Conservation (phyloP, 257 asterid genomes). For the Penstemon davidsonii region DNA sequence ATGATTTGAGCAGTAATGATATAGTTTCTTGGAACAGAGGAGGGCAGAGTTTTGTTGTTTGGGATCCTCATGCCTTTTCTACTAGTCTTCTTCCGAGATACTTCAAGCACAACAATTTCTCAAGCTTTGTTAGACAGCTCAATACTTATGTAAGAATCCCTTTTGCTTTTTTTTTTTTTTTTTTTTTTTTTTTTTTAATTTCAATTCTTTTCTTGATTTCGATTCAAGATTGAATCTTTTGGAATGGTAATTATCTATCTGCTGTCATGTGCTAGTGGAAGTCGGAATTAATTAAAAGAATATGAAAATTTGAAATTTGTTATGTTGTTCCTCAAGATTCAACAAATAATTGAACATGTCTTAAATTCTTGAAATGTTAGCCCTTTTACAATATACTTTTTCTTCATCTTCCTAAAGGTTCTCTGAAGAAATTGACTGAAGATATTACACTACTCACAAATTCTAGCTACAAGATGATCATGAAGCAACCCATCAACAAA, state of each 20-base stretch:
- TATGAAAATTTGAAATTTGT: too few relatives aligned
- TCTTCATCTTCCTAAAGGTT: constrained; percentile 48
- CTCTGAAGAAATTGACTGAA: constrained; percentile 28
- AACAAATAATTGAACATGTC: too few relatives aligned
- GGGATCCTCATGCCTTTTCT: constrained; percentile 80
- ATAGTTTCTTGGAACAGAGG: constrained; percentile 81
- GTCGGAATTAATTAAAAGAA: too few relatives aligned
- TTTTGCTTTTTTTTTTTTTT: too few relatives aligned
- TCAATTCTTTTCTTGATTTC: not conserved
- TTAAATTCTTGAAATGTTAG: constrained; percentile 10
- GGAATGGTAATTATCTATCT: too few relatives aligned
- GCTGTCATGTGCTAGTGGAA: too few relatives aligned
- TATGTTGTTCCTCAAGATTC: too few relatives aligned
- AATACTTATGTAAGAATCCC: constrained; percentile 74
- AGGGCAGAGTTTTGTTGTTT: constrained; percentile 75
- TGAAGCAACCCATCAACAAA: constrained; percentile 25
- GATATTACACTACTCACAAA: constrained; percentile 35
- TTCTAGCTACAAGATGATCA: constrained; percentile 35
- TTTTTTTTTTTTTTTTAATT: not conserved
- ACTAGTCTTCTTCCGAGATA: constrained; percentile 51
- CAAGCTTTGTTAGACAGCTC: constrained; percentile 89
- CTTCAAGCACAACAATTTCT: constrained; percentile 81
- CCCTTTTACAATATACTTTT: constrained; percentile 28
- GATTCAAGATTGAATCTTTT: not conserved
- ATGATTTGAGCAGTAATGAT: constrained; percentile 46